Evolutionary conservation across 192 early-diverging fungal species (phyloP).

Genomic region (Dissophora globulifera): DNA sequence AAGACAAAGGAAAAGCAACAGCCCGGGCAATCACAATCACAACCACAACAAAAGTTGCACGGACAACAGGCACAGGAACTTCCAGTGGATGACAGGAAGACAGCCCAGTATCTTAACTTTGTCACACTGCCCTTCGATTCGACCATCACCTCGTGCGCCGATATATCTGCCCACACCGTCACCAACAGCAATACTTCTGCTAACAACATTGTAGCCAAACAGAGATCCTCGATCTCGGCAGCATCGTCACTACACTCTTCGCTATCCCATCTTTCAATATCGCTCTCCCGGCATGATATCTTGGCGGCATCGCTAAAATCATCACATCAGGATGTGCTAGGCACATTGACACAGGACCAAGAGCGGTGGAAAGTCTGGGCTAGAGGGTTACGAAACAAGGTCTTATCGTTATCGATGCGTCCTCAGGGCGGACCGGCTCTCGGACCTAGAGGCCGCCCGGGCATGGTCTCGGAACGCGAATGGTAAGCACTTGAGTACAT

Average conservation of each 20-base stretch:
- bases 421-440: constrained; percentile 45
- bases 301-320: constrained; percentile 2
- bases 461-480: constrained; percentile 38
- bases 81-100: constrained; percentile 1
- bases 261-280: constrained; percentile 14
- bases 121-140: constrained; percentile 36
- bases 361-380: constrained; percentile 34
- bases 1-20: not conserved
- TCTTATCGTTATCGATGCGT: constrained; percentile 39
- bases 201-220: not conserved
- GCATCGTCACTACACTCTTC: not conserved
- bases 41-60: too few relatives aligned
- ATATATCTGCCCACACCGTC: too few relatives aligned
- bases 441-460: constrained; percentile 29
- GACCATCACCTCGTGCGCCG: constrained; percentile 1
- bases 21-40: too few relatives aligned
- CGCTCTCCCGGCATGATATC: constrained; percentile 7
- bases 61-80: too few relatives aligned
- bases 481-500: constrained; percentile 26
- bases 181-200: too few relatives aligned
- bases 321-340: constrained; percentile 12
- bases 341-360: constrained; percentile 20
- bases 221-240: not conserved
- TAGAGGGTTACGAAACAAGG: constrained; percentile 35
- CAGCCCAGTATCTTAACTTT: constrained; percentile 24